Base-by-base conservation (phyloP, 2,329 filamentous ascomycete species). In the Epicoccum sorghinum region DNA sequence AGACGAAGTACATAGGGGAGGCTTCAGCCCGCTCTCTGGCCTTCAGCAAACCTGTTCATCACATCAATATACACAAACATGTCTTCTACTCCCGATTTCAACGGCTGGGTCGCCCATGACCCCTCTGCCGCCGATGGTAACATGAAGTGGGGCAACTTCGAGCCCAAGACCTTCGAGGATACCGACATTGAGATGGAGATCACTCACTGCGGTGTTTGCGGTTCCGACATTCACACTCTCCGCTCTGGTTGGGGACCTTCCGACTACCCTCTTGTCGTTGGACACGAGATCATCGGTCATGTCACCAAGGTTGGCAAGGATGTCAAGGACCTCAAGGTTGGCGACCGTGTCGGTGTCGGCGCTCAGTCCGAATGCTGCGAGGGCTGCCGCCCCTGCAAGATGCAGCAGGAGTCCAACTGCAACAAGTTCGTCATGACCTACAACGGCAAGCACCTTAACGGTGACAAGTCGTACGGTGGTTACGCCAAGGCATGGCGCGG, bases 401-500 rank as follows among this genome's bases (percentile, higher is more conserved):
- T 74, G 25, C 74, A 66, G 57, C 65, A 68, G 48, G 64, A 68
- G 76, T 67, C 73, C 74, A 67, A 80, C 72, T 81, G 79, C 69
- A 76, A 76, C 35, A 76, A 76, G 59, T 49, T 59, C 25, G 68
- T 78, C 40, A 74, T 77, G 68, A 80, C 80, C 9, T 82, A 80
- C 65, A 78, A 78, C 50, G 72, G 73, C 25, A 70, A 70, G 32
- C 80, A 81, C 66, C 67, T 70, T n/a, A 79, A 80, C 58, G 88
- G 87, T 43, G 85, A 88, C 52, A 79, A 88, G 56, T 79, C 84
- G 5, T 83, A 86, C 67, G 86, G 86, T 44, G 86, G 86, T 22
- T 88, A 87, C 71, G 77, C 84, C 2, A 84, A 81, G 47, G 83
- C 89, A 68, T 82, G 90, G 44, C 82, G 89, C 56, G 85, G 86